phyloP scores from a whole-genome alignment of 2,329 filamentous ascomycete genomes.

The Beauveria sp. region DNA sequence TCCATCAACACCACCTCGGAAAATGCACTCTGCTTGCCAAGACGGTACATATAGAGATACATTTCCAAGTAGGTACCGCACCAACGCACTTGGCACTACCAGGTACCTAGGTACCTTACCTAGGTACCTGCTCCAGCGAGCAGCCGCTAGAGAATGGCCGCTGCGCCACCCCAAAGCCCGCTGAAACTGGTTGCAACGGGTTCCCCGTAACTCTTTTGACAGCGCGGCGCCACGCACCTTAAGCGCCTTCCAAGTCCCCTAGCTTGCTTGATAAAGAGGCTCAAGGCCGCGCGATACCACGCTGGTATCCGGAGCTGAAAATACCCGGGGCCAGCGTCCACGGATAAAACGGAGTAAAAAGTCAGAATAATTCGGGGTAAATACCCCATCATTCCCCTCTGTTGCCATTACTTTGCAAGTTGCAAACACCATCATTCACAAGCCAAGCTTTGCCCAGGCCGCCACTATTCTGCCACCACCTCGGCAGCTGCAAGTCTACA shows the following conservation, averaged over 20 bases:
- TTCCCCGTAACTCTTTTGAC: not conserved
- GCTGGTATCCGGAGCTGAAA: not conserved
- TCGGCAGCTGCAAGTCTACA: not conserved
- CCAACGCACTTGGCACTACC: too few relatives aligned
- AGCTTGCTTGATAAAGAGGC: too few relatives aligned
- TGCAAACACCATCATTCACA: not conserved
- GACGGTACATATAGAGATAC: too few relatives aligned
- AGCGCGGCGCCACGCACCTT: not conserved
- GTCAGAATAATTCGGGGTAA: too few relatives aligned
- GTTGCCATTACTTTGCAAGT: not conserved
- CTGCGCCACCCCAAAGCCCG: not conserved
- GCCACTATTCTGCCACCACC: not conserved
- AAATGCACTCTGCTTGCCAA: too few relatives aligned
- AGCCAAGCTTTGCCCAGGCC: conserved; percentile 1
- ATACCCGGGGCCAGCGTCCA: too few relatives aligned
- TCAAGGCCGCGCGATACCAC: not conserved
- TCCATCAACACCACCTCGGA: too few relatives aligned
- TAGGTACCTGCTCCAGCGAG: not conserved
- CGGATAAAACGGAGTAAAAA: too few relatives aligned
- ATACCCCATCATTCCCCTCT: not conserved
- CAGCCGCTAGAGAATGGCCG: not conserved
- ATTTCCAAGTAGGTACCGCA: too few relatives aligned
- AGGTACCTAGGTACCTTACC: too few relatives aligned
- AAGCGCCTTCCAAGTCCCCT: not conserved
- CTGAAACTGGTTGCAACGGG: not conserved